phyloP scores from a whole-genome alignment of 352 stramenopile species.

The Phytophthora sojae region DNA sequence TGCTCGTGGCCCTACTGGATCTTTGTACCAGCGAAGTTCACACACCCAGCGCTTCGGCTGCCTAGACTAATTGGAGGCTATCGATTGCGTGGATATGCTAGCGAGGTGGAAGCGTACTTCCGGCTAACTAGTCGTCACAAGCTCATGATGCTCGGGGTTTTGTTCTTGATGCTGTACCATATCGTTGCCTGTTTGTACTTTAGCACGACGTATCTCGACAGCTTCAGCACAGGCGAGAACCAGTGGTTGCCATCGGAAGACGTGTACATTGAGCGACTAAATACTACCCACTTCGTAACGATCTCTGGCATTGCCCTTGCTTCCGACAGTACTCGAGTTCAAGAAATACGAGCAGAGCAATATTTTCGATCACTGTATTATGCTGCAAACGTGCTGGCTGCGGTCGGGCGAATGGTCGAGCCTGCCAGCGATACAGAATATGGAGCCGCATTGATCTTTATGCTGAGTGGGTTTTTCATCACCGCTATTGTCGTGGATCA shows the following conservation, averaged over 20 bases:
- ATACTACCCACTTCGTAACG: slow-evolving; percentile 42
- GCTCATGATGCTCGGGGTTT: slow-evolving; percentile 45
- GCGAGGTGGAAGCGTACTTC: slow-evolving; percentile 48
- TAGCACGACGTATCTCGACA: slow-evolving; percentile 53
- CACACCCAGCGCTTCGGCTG: slow-evolving; percentile 29
- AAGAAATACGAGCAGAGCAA: slow-evolving; percentile 49
- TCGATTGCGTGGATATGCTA: slow-evolving; percentile 46
- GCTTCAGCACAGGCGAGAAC: slow-evolving; percentile 51
- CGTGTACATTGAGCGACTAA: slow-evolving; percentile 46
- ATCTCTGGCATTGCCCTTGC: slow-evolving; percentile 31
- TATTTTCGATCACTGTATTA: slow-evolving; percentile 73
- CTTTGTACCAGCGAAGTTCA: slow-evolving; percentile 32
- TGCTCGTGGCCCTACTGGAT: slow-evolving; percentile 52
- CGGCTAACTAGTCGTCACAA: slow-evolving; percentile 48
- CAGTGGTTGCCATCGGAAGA: slow-evolving; percentile 60
- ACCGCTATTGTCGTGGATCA: slow-evolving; percentile 76
- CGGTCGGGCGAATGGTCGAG: slow-evolving; percentile 53
- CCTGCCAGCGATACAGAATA: slow-evolving; percentile 60
- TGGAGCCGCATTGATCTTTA: slow-evolving; percentile 57
- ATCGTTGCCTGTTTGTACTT: slow-evolving; percentile 64
- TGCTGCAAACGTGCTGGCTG: slow-evolving; percentile 59
- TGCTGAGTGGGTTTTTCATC: slow-evolving; percentile 75
- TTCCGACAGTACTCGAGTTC: slow-evolving; percentile 28
- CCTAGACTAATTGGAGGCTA: slow-evolving; percentile 47
- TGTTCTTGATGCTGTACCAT: slow-evolving; percentile 62